These are phyloP conservation scores for Mortierella sp. DNA, from an alignment of 371 early-diverging fungal species.

Conservation along the genomic window DNA sequence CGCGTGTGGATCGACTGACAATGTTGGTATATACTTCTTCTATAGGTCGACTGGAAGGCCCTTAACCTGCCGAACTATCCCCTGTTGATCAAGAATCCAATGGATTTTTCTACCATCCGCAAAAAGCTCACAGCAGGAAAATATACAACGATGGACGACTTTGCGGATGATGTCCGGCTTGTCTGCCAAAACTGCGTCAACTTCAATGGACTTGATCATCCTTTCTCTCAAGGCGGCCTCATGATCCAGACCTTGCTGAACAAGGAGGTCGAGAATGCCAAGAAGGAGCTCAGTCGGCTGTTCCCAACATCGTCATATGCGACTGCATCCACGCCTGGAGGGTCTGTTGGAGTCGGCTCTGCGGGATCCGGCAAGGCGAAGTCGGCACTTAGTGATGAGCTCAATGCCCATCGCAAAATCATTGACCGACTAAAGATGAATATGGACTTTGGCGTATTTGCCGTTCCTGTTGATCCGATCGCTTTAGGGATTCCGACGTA, in stretches of 20 bases:
- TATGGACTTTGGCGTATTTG: constrained; percentile 58
- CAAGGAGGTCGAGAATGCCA: constrained; percentile 60
- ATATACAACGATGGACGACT: constrained; percentile 68
- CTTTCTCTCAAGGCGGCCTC: constrained; percentile 72
- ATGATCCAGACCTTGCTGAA: constrained; percentile 65
- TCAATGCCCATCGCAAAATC: constrained; percentile 42
- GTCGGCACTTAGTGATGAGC: constrained; percentile 22
- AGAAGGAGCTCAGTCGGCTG: constrained; percentile 32
- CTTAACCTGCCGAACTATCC: constrained; percentile 87
- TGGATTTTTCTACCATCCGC: constrained; percentile 84
- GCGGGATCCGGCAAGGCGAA: constrained; percentile 11
- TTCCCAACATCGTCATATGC: constrained; percentile 35
- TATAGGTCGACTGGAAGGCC: constrained; percentile 79
- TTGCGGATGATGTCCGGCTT: constrained; percentile 78
- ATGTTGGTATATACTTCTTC: background rate
- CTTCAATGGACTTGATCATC: constrained; percentile 85
- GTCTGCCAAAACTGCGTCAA: constrained; percentile 90
- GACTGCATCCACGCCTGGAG: background rate
- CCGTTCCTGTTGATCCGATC: constrained; percentile 79
- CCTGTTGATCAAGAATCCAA: constrained; percentile 86
- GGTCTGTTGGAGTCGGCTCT: constrained; percentile 5
- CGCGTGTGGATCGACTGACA: no score
- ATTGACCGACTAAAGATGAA: constrained; percentile 56
- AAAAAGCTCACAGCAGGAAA: constrained; percentile 69
- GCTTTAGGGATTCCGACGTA: constrained; percentile 83